A percentile compares a stretch with the other conserved stretches of the same genome.
These are phyloP conservation scores for Penicillium sp. DNA, from an alignment of 2,329 filamentous ascomycete species.

Conservation along the genomic window DNA sequence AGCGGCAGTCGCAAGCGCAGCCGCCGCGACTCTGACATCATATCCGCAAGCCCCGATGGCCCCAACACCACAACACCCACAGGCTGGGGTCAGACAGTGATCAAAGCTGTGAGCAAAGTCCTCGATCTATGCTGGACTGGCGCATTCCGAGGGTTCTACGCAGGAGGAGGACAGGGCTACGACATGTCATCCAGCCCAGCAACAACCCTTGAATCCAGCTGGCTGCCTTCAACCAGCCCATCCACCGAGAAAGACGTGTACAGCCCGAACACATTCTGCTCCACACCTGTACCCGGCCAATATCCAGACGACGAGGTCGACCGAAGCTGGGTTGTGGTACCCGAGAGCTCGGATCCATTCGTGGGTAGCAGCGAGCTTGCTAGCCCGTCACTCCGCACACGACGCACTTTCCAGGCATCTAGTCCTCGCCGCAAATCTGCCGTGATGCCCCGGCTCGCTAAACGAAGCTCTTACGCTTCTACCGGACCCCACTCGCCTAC, in stretches of 20 bases:
- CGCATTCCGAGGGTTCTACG: conserved; percentile 80
- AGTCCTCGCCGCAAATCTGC: conserved; percentile 27
- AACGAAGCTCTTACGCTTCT: conserved; percentile 17
- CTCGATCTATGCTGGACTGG: conserved; percentile 75
- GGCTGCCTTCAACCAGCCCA: conserved; percentile 27
- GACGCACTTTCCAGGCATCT: conserved; percentile 22
- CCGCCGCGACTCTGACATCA: conserved; percentile 31
- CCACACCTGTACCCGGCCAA: conserved; percentile 53
- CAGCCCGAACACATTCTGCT: conserved; percentile 17
- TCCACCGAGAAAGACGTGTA: conserved; percentile 28
- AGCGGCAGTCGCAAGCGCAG: conserved; percentile 33
- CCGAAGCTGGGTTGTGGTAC: conserved; percentile 70
- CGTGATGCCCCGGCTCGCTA: conserved; percentile 28
- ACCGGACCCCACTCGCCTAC: conserved; percentile 25
- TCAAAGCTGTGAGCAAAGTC: conserved; percentile 60
- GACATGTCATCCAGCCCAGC: conserved; percentile 45
- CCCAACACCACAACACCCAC: conserved; percentile 17
- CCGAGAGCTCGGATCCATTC: conserved; percentile 20
- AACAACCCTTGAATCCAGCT: conserved; percentile 25
- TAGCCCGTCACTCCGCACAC: conserved; percentile 19
- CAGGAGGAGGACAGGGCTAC: conserved; percentile 76
- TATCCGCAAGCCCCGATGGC: conserved; percentile 22
- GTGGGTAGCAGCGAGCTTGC: conserved; percentile 3
- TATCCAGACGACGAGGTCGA: conserved; percentile 56
- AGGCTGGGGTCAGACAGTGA: conserved; percentile 44